Evolutionary conservation across 805 yeast species (phyloP).

Genomic region (Starmerella etchellsii): DNA sequence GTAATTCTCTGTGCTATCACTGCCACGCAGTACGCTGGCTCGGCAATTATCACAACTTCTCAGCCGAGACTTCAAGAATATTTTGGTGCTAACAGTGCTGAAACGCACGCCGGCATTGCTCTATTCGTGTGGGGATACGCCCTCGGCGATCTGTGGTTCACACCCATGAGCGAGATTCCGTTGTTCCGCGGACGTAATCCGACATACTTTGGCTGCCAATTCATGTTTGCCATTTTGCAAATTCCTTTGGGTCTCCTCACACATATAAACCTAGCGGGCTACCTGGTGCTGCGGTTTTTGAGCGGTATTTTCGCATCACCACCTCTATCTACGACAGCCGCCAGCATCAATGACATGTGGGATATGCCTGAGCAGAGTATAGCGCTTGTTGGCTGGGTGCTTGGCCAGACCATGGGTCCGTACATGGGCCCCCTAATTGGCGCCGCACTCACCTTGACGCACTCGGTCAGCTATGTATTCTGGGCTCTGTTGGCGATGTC

Average conservation of each 20-base stretch:
- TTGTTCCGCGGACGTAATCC: constrained; percentile 37
- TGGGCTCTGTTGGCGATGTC: constrained; percentile 36
- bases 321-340: constrained; percentile 46
- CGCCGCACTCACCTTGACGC: constrained; percentile 35
- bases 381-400: constrained; percentile 40
- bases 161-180: constrained; percentile 42
- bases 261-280: constrained; percentile 40
- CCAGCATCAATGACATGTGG: constrained; percentile 40
- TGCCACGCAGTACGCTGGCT: constrained; percentile 42
- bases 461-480: constrained; percentile 43
- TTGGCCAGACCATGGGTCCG: constrained; percentile 45
- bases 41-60: constrained; percentile 49
- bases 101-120: constrained; percentile 40
- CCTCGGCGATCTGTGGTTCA: constrained; percentile 41
- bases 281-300: constrained; percentile 40
- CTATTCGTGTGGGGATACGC: constrained; percentile 51
- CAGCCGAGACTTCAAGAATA: constrained; percentile 31
- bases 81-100: constrained; percentile 32
- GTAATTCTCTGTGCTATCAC: constrained; percentile 35
- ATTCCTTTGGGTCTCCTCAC: constrained; percentile 42
- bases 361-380: constrained; percentile 33
- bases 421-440: constrained; percentile 46
- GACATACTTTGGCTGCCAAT: constrained; percentile 35
- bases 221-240: constrained; percentile 39
- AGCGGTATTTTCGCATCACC: constrained; percentile 47